Percentiles rank a stretch among this genome's conserved stretches.
These are phyloP conservation scores for Pleurotus tuber-regium DNA, from an alignment of 768 basidiomycete species.

Conservation along the genomic window DNA sequence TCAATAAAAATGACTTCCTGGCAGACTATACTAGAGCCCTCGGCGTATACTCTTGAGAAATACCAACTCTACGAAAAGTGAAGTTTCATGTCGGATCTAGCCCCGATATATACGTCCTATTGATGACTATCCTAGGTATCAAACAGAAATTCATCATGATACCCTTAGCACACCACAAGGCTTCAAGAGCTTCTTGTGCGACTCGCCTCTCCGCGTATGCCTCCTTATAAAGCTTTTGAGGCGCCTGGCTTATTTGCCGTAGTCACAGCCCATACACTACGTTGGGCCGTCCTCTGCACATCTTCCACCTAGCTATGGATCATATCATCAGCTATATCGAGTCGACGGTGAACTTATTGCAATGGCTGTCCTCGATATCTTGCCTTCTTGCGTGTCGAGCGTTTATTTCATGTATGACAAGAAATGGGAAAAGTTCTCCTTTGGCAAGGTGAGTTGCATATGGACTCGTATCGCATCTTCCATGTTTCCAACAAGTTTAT, in stretches of 20 bases:
- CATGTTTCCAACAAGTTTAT: neutral
- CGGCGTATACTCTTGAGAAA: constrained; percentile 78
- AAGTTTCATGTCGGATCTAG: no score
- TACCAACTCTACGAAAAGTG: constrained; percentile 44
- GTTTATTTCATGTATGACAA: constrained; percentile 89
- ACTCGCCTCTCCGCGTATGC: constrained; percentile 69
- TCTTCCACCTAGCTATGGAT: constrained; percentile 82
- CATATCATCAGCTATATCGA: constrained; percentile 87
- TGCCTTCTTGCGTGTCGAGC: constrained; percentile 80
- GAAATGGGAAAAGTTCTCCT: constrained; percentile 61
- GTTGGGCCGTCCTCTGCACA: constrained; percentile 41
- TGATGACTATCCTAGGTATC: constrained; percentile 64
- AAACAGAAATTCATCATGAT: constrained; percentile 76
- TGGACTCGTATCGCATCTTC: neutral
- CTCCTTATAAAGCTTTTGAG: neutral
- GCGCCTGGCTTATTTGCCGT: neutral
- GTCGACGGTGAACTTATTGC: constrained; percentile 82
- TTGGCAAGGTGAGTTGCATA: constrained; percentile 53
- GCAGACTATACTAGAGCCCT: constrained; percentile 76
- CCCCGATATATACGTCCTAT: neutral
- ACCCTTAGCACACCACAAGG: constrained; percentile 40
- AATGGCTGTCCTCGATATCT: constrained; percentile 85
- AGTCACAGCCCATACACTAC: constrained; percentile 67
- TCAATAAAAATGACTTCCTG: neutral
- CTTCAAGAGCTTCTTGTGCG: constrained; percentile 77